phyloP scores from a whole-genome alignment of 148 eudicot genomes.

The Linanthus parryae region DNA sequence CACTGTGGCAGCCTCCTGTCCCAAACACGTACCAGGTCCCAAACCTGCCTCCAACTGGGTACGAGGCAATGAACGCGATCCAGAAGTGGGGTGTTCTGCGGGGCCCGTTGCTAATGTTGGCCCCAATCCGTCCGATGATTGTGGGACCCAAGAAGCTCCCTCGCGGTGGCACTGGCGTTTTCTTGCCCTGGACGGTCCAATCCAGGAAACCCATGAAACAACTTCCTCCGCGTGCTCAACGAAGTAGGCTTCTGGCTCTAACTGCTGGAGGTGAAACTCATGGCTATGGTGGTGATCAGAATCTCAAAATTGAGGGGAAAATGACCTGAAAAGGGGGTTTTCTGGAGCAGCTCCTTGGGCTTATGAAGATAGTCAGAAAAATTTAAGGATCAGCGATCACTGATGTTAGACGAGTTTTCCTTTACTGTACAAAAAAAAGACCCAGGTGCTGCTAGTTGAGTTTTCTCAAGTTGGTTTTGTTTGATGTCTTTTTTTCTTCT shows the following conservation, averaged over 20 bases:
- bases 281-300: slow-evolving; percentile 39
- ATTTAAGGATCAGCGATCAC: background rate
- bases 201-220: slow-evolving; percentile 62
- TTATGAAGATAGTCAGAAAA: background rate
- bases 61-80: slow-evolving; percentile 21
- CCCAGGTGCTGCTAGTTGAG: too few relatives aligned
- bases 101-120: slow-evolving; percentile 53
- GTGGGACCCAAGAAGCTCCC: slow-evolving; percentile 41
- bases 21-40: slow-evolving; percentile 29
- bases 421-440: too few relatives aligned
- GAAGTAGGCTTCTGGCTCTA: slow-evolving; percentile 42
- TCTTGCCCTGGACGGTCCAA: slow-evolving; percentile 69
- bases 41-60: slow-evolving; percentile 31
- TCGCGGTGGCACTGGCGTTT: slow-evolving; percentile 83
- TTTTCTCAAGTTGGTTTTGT: too few relatives aligned
- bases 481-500: too few relatives aligned
- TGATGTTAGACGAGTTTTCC: too few relatives aligned
- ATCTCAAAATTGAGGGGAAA: slow-evolving; percentile 21
- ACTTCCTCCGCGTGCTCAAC: slow-evolving; percentile 92
- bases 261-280: slow-evolving; percentile 28
- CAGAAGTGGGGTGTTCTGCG: slow-evolving; percentile 59
- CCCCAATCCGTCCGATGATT: slow-evolving; percentile 50
- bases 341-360: background rate
- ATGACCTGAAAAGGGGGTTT: background rate
- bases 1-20: slow-evolving; percentile 59